Evolutionary conservation across 2,329 filamentous ascomycete genomes (phyloP).

Genomic region (Calonectria pseudoturangicola): DNA sequence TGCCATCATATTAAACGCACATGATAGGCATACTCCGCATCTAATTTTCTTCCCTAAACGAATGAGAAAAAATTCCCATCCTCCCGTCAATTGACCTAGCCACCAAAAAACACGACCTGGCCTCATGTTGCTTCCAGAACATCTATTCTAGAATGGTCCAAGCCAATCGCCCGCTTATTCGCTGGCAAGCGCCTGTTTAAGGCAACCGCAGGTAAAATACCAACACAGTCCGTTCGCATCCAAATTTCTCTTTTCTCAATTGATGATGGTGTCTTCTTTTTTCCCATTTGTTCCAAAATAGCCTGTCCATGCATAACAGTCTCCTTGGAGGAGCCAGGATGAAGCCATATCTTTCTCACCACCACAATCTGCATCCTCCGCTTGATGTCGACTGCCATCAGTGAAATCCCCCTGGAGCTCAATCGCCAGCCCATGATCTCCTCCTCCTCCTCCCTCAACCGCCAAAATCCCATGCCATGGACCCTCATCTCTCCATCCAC

Average conservation of each 20-base stretch:
- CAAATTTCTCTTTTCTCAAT: neutral
- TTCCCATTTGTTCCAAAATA: neutral
- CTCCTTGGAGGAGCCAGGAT: neutral
- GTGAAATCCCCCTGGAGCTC: neutral
- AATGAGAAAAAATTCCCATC: neutral
- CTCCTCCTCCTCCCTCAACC: neutral
- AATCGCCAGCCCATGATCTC: neutral
- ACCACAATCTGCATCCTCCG: neutral
- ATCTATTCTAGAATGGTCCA: neutral
- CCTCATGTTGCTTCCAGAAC: neutral
- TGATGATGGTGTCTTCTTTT: neutral
- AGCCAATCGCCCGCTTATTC: neutral
- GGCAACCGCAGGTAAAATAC: neutral
- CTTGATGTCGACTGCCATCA: neutral
- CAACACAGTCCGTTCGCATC: neutral
- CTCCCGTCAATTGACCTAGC: neutral
- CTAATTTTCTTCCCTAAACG: neutral
- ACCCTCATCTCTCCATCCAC: slow-evolving; percentile 36
- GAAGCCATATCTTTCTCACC: slow-evolving; percentile 10
- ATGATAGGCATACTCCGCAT: neutral
- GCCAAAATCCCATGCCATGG: slow-evolving; percentile 3
- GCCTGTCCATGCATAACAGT: neutral
- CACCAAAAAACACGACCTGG: neutral
- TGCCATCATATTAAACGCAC: neutral
- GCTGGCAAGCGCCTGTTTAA: neutral